A percentile compares a stretch with the other conserved stretches of the same genome.
Evolutionary conservation across 2,329 filamentous ascomycete genomes (phyloP).

Genomic region (Cordyceps militaris): DNA sequence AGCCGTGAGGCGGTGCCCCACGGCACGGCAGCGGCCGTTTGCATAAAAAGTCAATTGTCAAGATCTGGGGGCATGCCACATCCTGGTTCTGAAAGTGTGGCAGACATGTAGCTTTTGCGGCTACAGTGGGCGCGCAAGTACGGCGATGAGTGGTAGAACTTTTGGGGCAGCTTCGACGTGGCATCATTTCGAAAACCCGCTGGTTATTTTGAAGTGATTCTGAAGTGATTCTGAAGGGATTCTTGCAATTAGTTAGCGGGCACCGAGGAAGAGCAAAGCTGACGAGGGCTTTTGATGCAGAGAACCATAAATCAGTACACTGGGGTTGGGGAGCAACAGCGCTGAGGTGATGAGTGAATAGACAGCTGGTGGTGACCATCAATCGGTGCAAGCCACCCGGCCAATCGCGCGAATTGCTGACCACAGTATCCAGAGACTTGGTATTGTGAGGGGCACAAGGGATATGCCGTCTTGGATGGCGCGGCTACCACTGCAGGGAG

Average conservation of each 20-base stretch:
- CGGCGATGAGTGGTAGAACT: neutral
- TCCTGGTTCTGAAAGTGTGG: neutral
- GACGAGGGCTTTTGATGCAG: no score
- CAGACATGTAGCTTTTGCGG: neutral
- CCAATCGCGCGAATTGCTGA: neutral
- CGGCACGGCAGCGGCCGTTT: neutral
- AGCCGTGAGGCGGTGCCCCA: neutral
- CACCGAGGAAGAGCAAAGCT: neutral
- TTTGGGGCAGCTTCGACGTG: neutral
- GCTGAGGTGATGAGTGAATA: neutral
- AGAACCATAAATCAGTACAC: neutral
- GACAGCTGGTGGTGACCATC: neutral
- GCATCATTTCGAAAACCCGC: neutral
- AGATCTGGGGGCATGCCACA: neutral
- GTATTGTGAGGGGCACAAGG: neutral
- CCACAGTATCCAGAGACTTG: slow-evolving; percentile 6
- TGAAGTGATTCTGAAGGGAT: no score
- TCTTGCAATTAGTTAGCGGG: neutral
- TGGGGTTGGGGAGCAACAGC: neutral
- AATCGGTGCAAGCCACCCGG: slow-evolving; percentile 9
- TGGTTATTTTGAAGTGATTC: no score
- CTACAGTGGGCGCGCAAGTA: neutral
- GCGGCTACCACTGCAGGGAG: neutral
- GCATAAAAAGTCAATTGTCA: neutral
- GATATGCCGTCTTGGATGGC: neutral